phyloP scores from a whole-genome alignment of 2,329 filamentous ascomycete genomes.

The Amesomyces nigricolor region DNA sequence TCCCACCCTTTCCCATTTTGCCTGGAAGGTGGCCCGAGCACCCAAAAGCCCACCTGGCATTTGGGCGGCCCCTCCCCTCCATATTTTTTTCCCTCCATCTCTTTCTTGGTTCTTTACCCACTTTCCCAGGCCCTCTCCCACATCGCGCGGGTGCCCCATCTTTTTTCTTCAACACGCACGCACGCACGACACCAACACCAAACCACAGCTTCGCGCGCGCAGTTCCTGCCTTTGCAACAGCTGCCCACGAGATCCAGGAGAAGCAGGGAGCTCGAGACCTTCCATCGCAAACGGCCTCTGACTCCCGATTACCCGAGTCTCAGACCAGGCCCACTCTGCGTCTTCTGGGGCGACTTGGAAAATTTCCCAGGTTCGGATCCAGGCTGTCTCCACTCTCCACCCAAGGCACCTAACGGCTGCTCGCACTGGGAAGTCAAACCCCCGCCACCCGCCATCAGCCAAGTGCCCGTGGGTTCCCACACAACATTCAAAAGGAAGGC shows the following conservation, averaged over 20 bases:
- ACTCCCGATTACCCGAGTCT: neutral
- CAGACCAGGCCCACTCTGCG: neutral
- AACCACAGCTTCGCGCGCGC: neutral
- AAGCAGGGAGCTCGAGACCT: slow-evolving; percentile 3
- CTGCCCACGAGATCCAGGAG: neutral
- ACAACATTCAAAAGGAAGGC: slow-evolving; percentile 29
- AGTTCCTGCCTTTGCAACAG: neutral
- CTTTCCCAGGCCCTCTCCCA: slow-evolving; percentile 24
- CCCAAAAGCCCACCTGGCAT: slow-evolving; percentile 20
- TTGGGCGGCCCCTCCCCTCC: slow-evolving; percentile 22
- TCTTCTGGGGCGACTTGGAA: slow-evolving; percentile 11
- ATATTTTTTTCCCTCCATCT: slow-evolving; percentile 23
- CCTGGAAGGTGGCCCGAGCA: slow-evolving; percentile 15
- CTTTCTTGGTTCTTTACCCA: slow-evolving; percentile 25
- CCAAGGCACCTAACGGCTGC: slow-evolving; percentile 24
- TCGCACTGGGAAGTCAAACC: slow-evolving; percentile 19
- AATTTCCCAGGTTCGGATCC: slow-evolving; percentile 21
- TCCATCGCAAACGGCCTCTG: slow-evolving; percentile 7
- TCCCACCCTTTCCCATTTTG: slow-evolving; percentile 8
- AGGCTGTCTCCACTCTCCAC: slow-evolving; percentile 17
- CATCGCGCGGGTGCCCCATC: slow-evolving; percentile 12
- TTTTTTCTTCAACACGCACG: slow-evolving; percentile 7
- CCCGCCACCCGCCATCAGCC: slow-evolving; percentile 25
- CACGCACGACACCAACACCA: slow-evolving; percentile 12
- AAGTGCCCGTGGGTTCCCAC: slow-evolving; percentile 22